These are phyloP conservation scores for Lachancea mirantina DNA, from an alignment of 805 yeast genomes.

Conservation along the genomic window DNA sequence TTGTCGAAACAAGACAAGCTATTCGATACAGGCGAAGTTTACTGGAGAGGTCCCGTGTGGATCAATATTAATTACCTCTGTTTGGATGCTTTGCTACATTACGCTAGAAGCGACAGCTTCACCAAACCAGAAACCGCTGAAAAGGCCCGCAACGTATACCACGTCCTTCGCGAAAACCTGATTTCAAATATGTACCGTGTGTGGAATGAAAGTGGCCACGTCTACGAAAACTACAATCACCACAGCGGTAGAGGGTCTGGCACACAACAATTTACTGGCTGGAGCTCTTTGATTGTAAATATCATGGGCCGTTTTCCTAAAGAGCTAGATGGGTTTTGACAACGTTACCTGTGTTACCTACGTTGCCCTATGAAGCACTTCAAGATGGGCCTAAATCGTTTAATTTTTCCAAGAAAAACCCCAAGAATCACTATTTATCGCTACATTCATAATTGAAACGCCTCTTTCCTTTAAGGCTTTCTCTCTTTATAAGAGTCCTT, in stretches of 20 bases:
- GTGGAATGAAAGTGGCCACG: slow-evolving; percentile 71
- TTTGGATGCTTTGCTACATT: slow-evolving; percentile 60
- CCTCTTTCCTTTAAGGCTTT: too few relatives aligned
- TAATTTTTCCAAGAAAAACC: too few relatives aligned
- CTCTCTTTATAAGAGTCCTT: too few relatives aligned
- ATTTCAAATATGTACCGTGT: slow-evolving; percentile 61
- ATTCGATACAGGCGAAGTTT: slow-evolving; percentile 78
- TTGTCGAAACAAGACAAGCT: slow-evolving; percentile 57
- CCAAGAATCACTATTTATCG: too few relatives aligned
- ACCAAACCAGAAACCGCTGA: slow-evolving; percentile 21
- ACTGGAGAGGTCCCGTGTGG: slow-evolving; percentile 97
- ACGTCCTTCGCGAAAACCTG: slow-evolving; percentile 53
- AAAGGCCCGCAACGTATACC: slow-evolving; percentile 44
- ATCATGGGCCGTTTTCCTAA: slow-evolving; percentile 47
- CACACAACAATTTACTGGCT: slow-evolving; percentile 85
- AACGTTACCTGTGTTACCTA: too few relatives aligned
- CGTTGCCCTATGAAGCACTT: too few relatives aligned
- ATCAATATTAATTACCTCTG: slow-evolving; percentile 80
- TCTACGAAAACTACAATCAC: slow-evolving; percentile 89
- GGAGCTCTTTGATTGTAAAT: slow-evolving; percentile 78
- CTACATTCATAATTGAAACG: too few relatives aligned
- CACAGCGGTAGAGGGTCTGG: slow-evolving; percentile 68
- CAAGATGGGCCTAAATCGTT: too few relatives aligned
- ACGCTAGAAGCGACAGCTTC: slow-evolving; percentile 30
- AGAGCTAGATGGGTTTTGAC: too few relatives aligned